Percentiles rank a stretch among this genome's conserved stretches.
Evolutionary conservation across 352 stramenopile genomes (phyloP).

Genomic region (Phytophthora vignae): DNA sequence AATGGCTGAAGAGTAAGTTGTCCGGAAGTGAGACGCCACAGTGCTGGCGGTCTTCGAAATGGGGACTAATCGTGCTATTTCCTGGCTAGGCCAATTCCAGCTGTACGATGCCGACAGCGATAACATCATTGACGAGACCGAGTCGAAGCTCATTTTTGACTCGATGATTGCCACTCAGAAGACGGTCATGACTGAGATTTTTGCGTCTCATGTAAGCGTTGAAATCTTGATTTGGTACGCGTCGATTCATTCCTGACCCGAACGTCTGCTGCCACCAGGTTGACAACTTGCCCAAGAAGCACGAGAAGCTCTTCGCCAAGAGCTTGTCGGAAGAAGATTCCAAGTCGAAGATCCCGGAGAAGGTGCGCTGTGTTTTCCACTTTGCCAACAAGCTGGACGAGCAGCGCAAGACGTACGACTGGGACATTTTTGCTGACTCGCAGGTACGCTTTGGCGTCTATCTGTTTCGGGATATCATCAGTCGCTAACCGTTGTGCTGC

Average conservation of each 20-base stretch:
- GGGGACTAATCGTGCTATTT: conserved; percentile 10
- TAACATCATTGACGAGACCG: conserved; percentile 56
- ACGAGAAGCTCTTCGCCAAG: conserved; percentile 57
- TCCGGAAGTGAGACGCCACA: not conserved
- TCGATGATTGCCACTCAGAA: conserved; percentile 70
- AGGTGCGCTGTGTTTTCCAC: conserved; percentile 78
- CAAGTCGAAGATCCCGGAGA: conserved; percentile 78
- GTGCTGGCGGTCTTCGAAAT: conserved; percentile 14
- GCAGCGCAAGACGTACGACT: conserved; percentile 59
- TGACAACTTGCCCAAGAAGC: conserved; percentile 70
- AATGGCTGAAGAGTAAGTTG: conserved; percentile 57
- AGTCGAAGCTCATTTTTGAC: conserved; percentile 67
- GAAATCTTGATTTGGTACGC: no score
- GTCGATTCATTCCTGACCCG: not conserved
- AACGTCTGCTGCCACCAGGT: conserved; percentile 39
- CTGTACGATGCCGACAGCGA: conserved; percentile 66
- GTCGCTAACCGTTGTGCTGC: not conserved
- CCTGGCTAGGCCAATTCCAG: conserved; percentile 63
- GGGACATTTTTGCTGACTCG: conserved; percentile 69
- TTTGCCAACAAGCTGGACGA: conserved; percentile 73
- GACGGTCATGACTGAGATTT: conserved; percentile 64
- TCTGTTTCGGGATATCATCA: not conserved
- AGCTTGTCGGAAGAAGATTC: conserved; percentile 69
- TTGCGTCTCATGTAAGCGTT: conserved; percentile 32
- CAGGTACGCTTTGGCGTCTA: conserved; percentile 40